Evolutionary conservation across 345 rosid genomes (phyloP), one percentile per base, ranked within the genome.

Genomic region (Hibiscus mutabilis): DNA sequence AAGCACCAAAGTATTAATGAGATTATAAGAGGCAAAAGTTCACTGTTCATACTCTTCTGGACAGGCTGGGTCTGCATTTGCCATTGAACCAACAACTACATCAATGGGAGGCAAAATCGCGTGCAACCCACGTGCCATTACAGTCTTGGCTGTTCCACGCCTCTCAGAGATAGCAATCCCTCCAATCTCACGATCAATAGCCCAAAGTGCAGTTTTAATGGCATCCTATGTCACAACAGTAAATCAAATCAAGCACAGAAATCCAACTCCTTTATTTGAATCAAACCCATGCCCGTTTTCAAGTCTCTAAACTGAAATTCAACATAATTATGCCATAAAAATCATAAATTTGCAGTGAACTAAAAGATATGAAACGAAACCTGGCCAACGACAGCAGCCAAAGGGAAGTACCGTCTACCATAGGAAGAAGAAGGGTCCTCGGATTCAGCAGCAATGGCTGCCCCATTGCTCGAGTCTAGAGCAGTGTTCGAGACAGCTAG

Each of bases 361-460:
- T 10, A 29, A 33, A 49, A 16, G 37, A 68, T 37, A 16, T 40
- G 24, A 33, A 65, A 12, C 44, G 57, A 70, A 62, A 94, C 97
- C 90, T 94, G 98, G 51, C 97, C 95, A 71, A 94, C 95, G 6
- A 94, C 96, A 33, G 97, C 98, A 58, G 97, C 98, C 22, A 94
- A 67, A 63, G 97, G 97, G 78, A 94, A 94, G 84, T 58, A 88
- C 83, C 75, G 89, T 27, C 97, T 73, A 15, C 98, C 97, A 61
- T 83, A 90, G 59, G 86, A 77, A 62, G 81, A 58, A 12, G 61
- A 42, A 42, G 46, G 74, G 63, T 76, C 69, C 31, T 59, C 74
- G 2, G 78, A 57, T n/a, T 55, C 73, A 2, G 80, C 0, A 42
- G 46, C 27, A 64, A 75, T 52, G 52, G 56, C 74, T 53, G 87